Base-by-base conservation (phyloP, 2,329 filamentous ascomycete genomes). In the Thelonectria blattea region DNA sequence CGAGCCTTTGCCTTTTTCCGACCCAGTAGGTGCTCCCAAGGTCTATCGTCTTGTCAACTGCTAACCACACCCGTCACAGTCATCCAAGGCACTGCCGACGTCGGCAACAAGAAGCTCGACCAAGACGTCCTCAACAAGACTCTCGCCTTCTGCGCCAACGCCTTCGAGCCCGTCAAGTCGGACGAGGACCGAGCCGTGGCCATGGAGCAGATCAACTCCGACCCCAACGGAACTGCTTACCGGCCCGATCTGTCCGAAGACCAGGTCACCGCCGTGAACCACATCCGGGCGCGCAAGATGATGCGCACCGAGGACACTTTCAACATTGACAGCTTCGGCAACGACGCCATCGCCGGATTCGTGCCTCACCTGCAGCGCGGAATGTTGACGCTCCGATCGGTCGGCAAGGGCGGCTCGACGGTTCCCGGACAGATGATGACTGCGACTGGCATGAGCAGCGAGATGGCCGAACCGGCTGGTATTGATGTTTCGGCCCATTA, bases 1-100 rank as follows among this genome's bases (percentile, higher is more conserved):
- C 63, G 73, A 20, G 80, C 80, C 1, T 82, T 82, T 64, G 66
- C 67, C 8, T 65, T 76, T 17, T 78, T 81, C 63, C 59, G 68
- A 60, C 79, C 78, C 1, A 73, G 77, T 80, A 73, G 53, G 73
- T 66, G 3, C 27, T 18, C 37, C 9, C 34, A 17, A 17, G 8
- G 14, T 9, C 1, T 39, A 8, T 1, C 12, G 8, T 20, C 6
- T 11, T 17, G 12, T n/a, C 11, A 7, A 5, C 18, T 46, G 24
- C n/a, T 20, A 17, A 61, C 39, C 22, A 14, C 18, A 1, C 8
- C 18, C 12, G 6, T 14, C 11, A 15, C 37, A 78, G 76, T 78
- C 58, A 79, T 79, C 48, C 75, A 78, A 58, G 76, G 76, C 6
- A 71, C 70, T 1, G 75, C 66, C 22, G 74, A 77, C 47, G 62